Evolutionary conservation across 306 rosid genomes (phyloP).

Genomic region (Morella rubra): DNA sequence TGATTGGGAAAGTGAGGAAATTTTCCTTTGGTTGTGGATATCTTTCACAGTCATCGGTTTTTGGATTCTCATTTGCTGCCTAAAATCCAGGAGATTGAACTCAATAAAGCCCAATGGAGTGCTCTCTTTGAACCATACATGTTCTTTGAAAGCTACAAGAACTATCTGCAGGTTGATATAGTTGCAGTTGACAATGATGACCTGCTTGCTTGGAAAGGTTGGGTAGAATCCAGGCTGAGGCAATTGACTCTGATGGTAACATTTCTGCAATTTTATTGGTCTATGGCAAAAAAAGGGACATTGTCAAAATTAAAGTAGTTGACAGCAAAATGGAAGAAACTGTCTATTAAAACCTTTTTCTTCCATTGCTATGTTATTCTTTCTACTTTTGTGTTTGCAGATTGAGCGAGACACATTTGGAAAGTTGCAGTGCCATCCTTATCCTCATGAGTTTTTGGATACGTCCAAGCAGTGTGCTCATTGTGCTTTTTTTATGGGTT

Average conservation of each 20-base stretch:
- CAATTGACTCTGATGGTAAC: conserved; percentile 66
- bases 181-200: conserved; percentile 80
- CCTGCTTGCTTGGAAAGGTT: conserved; percentile 86
- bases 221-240: conserved; percentile 96
- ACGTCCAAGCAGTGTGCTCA: conserved; percentile 46
- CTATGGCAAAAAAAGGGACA: background rate
- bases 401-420: conserved; percentile 54
- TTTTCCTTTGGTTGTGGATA: background rate
- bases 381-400: conserved; percentile 23
- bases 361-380: background rate
- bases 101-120: conserved; percentile 65
- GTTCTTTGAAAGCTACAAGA: conserved; percentile 88
- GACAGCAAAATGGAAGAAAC: background rate
- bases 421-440: conserved; percentile 61
- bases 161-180: conserved; percentile 85
- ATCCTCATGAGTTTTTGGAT: conserved; percentile 43
- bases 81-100: conserved; percentile 65
- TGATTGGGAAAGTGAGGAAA: background rate
- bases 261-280: background rate
- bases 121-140: conserved; percentile 69
- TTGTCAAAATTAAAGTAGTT: background rate
- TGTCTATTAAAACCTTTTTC: background rate
- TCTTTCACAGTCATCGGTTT: conserved; percentile 14
- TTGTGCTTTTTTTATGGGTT: conserved; percentile 54
- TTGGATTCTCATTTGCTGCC: conserved; percentile 5